Evolutionary conservation across 2,329 filamentous ascomycete species (phyloP), one percentile per base, ranked within the genome.

Genomic region (Curvularia sp.): DNA sequence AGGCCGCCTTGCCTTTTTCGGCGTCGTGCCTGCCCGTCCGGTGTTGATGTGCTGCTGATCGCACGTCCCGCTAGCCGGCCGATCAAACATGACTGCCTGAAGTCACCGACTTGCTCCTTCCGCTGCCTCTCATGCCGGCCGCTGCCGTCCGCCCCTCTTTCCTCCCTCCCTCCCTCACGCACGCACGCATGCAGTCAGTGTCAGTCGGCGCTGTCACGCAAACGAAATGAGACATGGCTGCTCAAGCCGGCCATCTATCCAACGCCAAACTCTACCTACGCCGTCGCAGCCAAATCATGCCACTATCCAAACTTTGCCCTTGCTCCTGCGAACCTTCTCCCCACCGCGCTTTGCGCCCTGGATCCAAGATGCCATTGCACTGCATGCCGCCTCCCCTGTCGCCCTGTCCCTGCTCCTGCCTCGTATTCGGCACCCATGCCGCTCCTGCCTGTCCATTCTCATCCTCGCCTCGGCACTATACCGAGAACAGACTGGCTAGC

Each of bases 41-140:
- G 42, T 50, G 59, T 54, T 59, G 53, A 65, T 28, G 57, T 50
- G 39, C 39, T 50, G 59, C 55, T 59, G 53, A 66, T 68, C 60
- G 42, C 59, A 54, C 25, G 19, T 65, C 65, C 69, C 63, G 63
- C 67, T 65, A 68, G 66, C 71, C 71, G 72, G 71, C 64, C 66
- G 70, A 74, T 74, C 72, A 70, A 63, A 66, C 71, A 60, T 61
- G 42, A 64, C 65, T 23, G 59, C 65, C 66, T 41, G 51, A 38
- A 61, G 55, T 60, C 59, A 63, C 65, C 56, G 46, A 60, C 60
- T 55, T 60, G 58, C 60, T 61, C 56, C 49, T 41, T 49, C 51
- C 53, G 52, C 36, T 52, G 52, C 53, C 60, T 59, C 57, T 43
- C 49, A 51, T 25, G 47, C 21, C 34, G 15, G 21, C 18, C 38